Evolutionary conservation across 805 yeast species (phyloP).

Genomic region (Cyberlindnera suaveolens): DNA sequence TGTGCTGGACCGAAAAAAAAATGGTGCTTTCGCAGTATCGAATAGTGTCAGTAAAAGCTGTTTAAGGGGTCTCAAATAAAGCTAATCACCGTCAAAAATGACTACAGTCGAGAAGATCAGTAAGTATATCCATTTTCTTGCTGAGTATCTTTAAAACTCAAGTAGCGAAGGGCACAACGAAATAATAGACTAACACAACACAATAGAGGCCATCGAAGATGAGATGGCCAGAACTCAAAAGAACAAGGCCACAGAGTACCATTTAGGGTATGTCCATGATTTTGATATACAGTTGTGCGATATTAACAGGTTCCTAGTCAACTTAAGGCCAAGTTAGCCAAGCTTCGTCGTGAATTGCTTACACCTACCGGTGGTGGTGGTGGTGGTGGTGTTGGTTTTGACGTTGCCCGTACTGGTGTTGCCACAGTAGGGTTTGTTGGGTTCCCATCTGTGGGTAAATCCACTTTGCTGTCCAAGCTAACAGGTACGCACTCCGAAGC

Average conservation of each 20-base stretch:
- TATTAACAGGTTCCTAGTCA: conserved; percentile 39
- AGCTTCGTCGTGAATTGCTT: conserved; percentile 85
- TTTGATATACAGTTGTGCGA: not conserved
- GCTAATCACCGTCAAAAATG: conserved; percentile 8
- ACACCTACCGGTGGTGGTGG: conserved; percentile 78
- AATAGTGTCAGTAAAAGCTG: no score
- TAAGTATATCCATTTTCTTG: not conserved
- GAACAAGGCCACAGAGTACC: conserved; percentile 96
- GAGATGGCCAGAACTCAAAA: conserved; percentile 98
- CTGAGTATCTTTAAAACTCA: no score
- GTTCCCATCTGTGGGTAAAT: conserved; percentile 88
- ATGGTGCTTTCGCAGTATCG: no score
- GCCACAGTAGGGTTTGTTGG: conserved; percentile 98
- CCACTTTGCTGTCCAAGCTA: conserved; percentile 76
- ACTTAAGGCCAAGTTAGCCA: conserved; percentile 93
- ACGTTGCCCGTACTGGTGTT: conserved; percentile 98
- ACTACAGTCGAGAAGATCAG: conserved; percentile 25
- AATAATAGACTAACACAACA: not conserved
- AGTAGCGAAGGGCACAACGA: conserved; percentile 2
- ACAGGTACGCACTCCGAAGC: conserved; percentile 97
- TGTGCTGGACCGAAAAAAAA: not conserved
- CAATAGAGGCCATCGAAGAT: conserved; percentile 66
- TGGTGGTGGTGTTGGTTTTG: conserved; percentile 91
- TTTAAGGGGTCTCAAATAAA: not conserved
- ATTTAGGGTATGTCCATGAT: conserved; percentile 45